Percentiles rank a stretch among this genome's conserved stretches.
Conservation (phyloP, 306 rosid species). For the Cotoneaster glaucophyllus region DNA sequence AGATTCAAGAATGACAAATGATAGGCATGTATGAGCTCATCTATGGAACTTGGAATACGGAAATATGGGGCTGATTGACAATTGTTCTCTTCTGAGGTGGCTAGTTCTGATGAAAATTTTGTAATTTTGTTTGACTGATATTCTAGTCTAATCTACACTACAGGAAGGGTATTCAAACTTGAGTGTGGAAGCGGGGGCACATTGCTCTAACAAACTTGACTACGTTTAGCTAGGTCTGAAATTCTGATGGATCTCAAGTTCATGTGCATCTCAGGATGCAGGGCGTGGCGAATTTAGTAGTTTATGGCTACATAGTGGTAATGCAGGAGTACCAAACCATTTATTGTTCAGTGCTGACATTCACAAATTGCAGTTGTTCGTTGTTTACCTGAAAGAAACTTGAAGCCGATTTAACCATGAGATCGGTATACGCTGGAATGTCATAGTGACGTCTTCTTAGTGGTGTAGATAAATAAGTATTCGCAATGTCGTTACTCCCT, state of each 20-base stretch:
- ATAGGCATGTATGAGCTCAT: neutral
- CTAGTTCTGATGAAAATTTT: too few species aligned
- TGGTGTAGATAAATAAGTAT: slow-evolving; percentile 35
- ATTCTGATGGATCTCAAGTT: too few species aligned
- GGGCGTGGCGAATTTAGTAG: too few species aligned
- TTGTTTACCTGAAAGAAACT: slow-evolving; percentile 39
- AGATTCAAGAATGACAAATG: neutral
- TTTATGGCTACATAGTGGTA: too few species aligned
- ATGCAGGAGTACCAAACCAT: too few species aligned
- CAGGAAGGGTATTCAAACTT: too few species aligned
- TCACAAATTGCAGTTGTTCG: neutral
- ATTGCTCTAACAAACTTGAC: too few species aligned
- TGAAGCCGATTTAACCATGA: slow-evolving; percentile 48
- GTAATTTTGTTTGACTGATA: too few species aligned
- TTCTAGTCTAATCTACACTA: too few species aligned
- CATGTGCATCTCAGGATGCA: too few species aligned
- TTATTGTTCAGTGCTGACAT: neutral
- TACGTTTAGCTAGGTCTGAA: too few species aligned
- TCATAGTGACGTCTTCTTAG: slow-evolving; percentile 34
- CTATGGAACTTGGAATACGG: neutral
- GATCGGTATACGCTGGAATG: slow-evolving; percentile 47
- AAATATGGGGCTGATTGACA: neutral
- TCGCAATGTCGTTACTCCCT: slow-evolving; percentile 61
- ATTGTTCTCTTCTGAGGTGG: neutral
- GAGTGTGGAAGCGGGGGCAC: too few species aligned